Percentiles rank a stretch among this genome's conserved stretches.
Evolutionary conservation across 2,329 filamentous ascomycete genomes (phyloP).

Genomic region (Colletotrichum chlorophyti): DNA sequence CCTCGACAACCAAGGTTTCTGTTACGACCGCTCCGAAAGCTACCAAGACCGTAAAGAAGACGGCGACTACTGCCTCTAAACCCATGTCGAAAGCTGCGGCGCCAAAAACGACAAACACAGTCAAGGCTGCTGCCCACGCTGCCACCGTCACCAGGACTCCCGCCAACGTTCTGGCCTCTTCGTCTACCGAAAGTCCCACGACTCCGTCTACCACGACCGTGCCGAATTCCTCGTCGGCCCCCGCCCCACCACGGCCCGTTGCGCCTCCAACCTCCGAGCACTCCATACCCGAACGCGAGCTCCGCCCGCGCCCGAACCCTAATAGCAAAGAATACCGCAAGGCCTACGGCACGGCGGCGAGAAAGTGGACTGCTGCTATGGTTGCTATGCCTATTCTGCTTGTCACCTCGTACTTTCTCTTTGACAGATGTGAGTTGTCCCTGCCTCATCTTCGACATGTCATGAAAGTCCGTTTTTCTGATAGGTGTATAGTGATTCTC

Average conservation of each 20-base stretch:
- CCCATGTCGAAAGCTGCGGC: background rate
- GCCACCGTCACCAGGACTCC: background rate
- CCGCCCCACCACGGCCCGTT: background rate
- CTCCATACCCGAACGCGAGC: background rate
- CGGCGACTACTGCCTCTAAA: background rate
- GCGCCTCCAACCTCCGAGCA: background rate
- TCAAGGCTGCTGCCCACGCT: background rate
- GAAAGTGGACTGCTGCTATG: slow-evolving; percentile 54
- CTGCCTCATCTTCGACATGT: background rate
- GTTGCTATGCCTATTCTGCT: slow-evolving; percentile 61
- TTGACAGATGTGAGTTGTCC: slow-evolving; percentile 51
- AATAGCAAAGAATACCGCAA: slow-evolving; percentile 48
- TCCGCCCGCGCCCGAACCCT: slow-evolving; percentile 34
- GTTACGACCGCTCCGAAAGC: background rate
- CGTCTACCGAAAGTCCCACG: background rate
- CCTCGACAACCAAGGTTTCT: background rate
- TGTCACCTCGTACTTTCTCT: slow-evolving; percentile 62
- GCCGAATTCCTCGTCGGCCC: background rate
- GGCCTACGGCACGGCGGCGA: slow-evolving; percentile 50
- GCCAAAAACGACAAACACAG: slow-evolving; percentile 1
- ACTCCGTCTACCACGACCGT: background rate
- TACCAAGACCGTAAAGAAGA: slow-evolving; percentile 11
- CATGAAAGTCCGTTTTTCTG: background rate
- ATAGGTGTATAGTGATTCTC: slow-evolving; percentile 36
- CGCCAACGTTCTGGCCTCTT: background rate